phyloP scores from a whole-genome alignment of 2,329 filamentous ascomycete genomes.

The Mariannaea sp. region DNA sequence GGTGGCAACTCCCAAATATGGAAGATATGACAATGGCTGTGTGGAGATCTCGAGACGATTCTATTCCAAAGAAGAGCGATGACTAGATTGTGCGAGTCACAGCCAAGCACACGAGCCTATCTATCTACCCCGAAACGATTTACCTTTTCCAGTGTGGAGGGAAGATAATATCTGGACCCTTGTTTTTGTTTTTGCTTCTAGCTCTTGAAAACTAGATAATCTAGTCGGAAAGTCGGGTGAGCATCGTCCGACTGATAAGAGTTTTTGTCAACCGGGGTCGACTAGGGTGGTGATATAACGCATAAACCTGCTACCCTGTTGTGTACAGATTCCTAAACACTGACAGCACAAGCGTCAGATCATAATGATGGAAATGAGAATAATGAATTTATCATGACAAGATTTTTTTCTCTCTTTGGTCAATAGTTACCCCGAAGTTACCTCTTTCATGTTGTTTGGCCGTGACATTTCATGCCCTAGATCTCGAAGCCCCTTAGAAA shows the following conservation, averaged over 20 bases:
- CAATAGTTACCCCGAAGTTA: too few species aligned
- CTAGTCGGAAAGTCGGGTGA: background rate
- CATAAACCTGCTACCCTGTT: background rate
- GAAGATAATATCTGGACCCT: background rate
- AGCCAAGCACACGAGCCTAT: too few species aligned
- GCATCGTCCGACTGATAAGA: conserved; percentile 13
- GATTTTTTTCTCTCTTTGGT: too few species aligned
- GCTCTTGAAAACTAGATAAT: conserved; percentile 1
- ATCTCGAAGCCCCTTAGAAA: too few species aligned
- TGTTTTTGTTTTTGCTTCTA: background rate
- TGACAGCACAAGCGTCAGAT: background rate
- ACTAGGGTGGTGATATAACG: conserved; percentile 1
- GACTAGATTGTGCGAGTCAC: background rate
- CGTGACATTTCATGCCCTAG: too few species aligned
- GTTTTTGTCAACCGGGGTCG: background rate
- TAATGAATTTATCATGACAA: too few species aligned
- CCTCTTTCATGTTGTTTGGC: too few species aligned
- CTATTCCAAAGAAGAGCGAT: background rate
- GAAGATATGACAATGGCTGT: conserved; percentile 56
- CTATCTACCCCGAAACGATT: too few species aligned
- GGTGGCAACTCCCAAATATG: conserved; percentile 68
- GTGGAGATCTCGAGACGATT: background rate
- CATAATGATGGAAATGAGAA: conserved; percentile 3
- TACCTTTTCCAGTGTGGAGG: background rate
- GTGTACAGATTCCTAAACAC: background rate